Evolutionary conservation across 2,329 filamentous ascomycete genomes (phyloP).

Genomic region (Stagonosporopsis cucurbitacearum): DNA sequence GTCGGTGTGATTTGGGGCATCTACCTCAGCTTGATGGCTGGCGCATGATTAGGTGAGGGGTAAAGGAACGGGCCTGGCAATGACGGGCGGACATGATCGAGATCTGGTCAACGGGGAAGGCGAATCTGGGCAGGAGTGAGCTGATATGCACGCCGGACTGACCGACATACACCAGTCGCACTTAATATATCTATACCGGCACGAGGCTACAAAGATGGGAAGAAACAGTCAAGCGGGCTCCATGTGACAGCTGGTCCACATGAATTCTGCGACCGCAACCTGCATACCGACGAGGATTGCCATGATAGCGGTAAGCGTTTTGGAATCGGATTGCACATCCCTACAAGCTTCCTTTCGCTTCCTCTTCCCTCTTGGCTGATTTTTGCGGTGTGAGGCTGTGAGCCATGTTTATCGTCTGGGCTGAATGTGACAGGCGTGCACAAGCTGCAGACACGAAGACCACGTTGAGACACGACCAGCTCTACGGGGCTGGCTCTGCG

Average conservation of each 20-base stretch:
- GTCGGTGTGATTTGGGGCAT: slow-evolving; percentile 78
- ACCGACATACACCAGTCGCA: slow-evolving; percentile 1
- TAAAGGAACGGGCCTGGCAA: neutral
- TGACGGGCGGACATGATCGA: neutral
- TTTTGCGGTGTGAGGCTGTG: neutral
- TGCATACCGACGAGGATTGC: slow-evolving; percentile 1
- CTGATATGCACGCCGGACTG: slow-evolving; percentile 12
- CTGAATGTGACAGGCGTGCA: slow-evolving; percentile 10
- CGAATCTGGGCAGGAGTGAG: slow-evolving; percentile 4
- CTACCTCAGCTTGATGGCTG: slow-evolving; percentile 70
- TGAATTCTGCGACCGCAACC: slow-evolving; percentile 3
- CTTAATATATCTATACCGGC: neutral
- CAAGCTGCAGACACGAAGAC: slow-evolving; percentile 8
- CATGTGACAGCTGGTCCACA: slow-evolving; percentile 9
- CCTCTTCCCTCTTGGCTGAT: slow-evolving; percentile 1
- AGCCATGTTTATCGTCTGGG: neutral
- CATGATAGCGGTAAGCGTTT: neutral
- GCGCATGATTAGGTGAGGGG: slow-evolving; percentile 20
- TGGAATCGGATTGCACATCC: slow-evolving; percentile 2
- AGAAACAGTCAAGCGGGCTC: neutral
- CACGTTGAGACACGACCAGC: neutral
- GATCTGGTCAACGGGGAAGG: neutral
- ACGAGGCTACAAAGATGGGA: neutral
- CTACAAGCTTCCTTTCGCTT: slow-evolving; percentile 9
- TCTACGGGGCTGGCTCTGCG: neutral